Evolutionary conservation across 2,329 filamentous ascomycete species (phyloP).

Genomic region (Nectriaceae sp.): DNA sequence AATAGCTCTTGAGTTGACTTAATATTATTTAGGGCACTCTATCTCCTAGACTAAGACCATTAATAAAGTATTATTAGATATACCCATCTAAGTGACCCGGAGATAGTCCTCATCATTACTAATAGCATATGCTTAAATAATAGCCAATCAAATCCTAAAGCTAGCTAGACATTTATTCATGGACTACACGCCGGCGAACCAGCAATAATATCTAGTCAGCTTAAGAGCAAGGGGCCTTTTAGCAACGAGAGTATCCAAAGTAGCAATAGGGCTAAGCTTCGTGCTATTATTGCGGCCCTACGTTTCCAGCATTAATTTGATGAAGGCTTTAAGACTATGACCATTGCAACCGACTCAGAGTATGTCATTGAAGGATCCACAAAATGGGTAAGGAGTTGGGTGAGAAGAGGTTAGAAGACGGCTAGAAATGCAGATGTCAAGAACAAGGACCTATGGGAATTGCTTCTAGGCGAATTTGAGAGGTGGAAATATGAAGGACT

Average conservation of each 20-base stretch:
- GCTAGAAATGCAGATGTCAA: slow-evolving; percentile 37
- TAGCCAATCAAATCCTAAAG: slow-evolving; percentile 36
- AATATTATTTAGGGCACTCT: too few relatives aligned
- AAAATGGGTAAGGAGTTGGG: slow-evolving; percentile 7
- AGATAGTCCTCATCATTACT: slow-evolving; percentile 41
- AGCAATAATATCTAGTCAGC: slow-evolving; percentile 25
- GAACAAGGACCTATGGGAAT: slow-evolving; percentile 56
- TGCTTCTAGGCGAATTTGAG: slow-evolving; percentile 45
- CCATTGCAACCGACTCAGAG: slow-evolving; percentile 37
- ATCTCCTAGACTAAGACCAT: slow-evolving; percentile 4
- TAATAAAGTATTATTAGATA: slow-evolving; percentile 2
- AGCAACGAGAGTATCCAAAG: slow-evolving; percentile 38
- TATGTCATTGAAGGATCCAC: slow-evolving; percentile 17
- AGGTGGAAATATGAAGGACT: slow-evolving; percentile 29
- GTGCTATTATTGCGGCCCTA: slow-evolving; percentile 10
- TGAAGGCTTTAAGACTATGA: slow-evolving; percentile 35
- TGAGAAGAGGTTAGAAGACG: slow-evolving; percentile 46
- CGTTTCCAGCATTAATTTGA: slow-evolving; percentile 22
- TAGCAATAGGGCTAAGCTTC: slow-evolving; percentile 40
- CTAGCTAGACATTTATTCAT: slow-evolving; percentile 42
- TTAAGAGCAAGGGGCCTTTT: slow-evolving; percentile 46
- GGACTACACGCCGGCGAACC: slow-evolving; percentile 2
- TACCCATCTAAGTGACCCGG: slow-evolving; percentile 5
- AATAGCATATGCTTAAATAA: slow-evolving; percentile 49
- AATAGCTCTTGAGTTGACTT: too few relatives aligned